Conservation (phyloP, 2,329 filamentous ascomycete species). For the Lojkania enalia region DNA sequence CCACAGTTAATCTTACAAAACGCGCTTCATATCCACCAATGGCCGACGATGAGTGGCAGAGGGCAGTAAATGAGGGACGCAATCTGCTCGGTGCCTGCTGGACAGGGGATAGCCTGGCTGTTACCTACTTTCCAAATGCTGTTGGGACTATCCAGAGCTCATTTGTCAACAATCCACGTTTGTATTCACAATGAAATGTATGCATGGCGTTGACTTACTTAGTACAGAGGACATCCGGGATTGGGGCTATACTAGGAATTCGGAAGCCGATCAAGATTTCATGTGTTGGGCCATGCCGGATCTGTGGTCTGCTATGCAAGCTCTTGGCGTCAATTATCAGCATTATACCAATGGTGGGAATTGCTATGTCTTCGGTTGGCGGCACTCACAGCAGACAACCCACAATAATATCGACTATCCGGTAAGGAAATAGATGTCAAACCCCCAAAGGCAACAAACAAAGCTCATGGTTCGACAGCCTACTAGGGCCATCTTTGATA, state of each 20-base stretch:
- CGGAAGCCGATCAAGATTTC: not conserved
- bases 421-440: too few species aligned
- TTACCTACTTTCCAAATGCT: not conserved
- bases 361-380: not conserved
- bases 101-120: not conserved
- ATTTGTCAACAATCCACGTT: not conserved
- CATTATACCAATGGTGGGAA: too few species aligned
- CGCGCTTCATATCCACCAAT: too few species aligned
- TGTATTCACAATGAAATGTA: not conserved
- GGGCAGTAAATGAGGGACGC: not conserved
- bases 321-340: not conserved
- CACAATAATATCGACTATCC: not conserved
- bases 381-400: not conserved
- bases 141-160: not conserved
- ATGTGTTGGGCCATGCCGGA: not conserved
- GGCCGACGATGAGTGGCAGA: not conserved
- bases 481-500: constrained; percentile 1
- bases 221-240: not conserved
- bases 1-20: too few species aligned
- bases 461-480: not conserved
- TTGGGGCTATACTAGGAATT: not conserved
- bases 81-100: not conserved
- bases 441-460: too few species aligned
- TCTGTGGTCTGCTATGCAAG: not conserved
- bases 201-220: not conserved